Evolutionary conservation across 169 alveolate species (phyloP), one percentile per base, ranked within the genome.

Genomic region (Plasmodium adleri): DNA sequence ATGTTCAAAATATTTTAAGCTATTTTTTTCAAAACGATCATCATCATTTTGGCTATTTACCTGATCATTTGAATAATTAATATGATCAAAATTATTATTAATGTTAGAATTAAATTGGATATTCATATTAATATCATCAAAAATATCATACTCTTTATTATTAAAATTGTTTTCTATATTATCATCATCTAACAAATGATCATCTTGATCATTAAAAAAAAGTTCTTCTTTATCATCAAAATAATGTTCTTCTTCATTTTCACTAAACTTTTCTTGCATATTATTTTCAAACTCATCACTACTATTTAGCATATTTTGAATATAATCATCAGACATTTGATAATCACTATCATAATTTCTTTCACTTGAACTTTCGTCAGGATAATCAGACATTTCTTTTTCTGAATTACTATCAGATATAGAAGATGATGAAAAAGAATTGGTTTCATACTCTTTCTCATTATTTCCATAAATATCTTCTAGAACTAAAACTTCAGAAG

Each of bases 321-420:
- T 39, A 39, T 39, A 39, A 39, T 39, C 47, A 39, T 39, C 47
- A 5, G 47, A 39, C 0, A 5, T 39, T 39, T 39, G 47, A 39
- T 5, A 39, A 17, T 26, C 54, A 47, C 83, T 80, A 58, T 12
- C 20, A 28, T 2, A 68, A 10, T 52, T 47, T 6, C 47, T 43
- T 43, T 15, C 59, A 54, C 83, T 54, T 17, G 85, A 83, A 47
- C 83, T 83, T 49, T 83, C 83, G 20, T 83, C 91, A 10, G 91
- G 91, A 49, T 83, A 83, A 63, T 83, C 91, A 9, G 91, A 83
- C 85, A 83, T 83, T 67, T 83, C 91, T 52, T 83, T 83, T 63
- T 54, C 28, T 50, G 91, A 63, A 66, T 83, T 75, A 8, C 54
- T 15, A 26, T 83, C 91, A 26, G 66, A 68, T 12, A 28, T 67